Conservation (phyloP, 495 filamentous ascomycete species). For the Hypomontagnella submonticulosa region DNA sequence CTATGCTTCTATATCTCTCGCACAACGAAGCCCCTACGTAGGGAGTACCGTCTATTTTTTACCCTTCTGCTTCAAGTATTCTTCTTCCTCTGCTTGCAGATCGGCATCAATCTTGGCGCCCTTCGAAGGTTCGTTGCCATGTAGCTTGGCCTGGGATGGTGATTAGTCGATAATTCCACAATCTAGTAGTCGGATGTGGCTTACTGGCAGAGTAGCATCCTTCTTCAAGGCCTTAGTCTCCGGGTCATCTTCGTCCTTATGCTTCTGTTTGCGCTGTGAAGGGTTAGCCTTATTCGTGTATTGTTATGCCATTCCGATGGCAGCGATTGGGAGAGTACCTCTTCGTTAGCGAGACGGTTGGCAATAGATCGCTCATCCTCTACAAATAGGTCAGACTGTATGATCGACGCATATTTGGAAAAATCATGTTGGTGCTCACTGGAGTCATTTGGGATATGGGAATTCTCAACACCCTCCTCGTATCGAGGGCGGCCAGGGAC, state of each 20-base stretch:
- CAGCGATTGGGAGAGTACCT: slow-evolving; percentile 44
- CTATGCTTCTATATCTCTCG: no score
- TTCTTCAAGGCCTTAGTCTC: slow-evolving; percentile 70
- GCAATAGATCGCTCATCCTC: slow-evolving; percentile 85
- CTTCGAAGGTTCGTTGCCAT: slow-evolving; percentile 73
- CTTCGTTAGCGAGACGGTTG: slow-evolving; percentile 75
- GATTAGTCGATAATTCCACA: background rate
- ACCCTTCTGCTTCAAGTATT: slow-evolving; percentile 67
- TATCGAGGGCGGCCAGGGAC: slow-evolving; percentile 62
- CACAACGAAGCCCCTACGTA: no score
- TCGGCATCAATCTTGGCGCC: slow-evolving; percentile 75
- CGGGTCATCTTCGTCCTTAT: slow-evolving; percentile 51
- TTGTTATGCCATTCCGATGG: no score
- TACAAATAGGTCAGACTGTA: slow-evolving; percentile 44
- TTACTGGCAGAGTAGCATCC: slow-evolving; percentile 75
- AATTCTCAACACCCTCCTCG: slow-evolving; percentile 72
- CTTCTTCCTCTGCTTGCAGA: slow-evolving; percentile 71
- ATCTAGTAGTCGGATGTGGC: slow-evolving; percentile 40
- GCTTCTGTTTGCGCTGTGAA: slow-evolving; percentile 54
- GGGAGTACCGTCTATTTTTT: slow-evolving; percentile 45
- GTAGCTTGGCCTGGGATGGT: slow-evolving; percentile 63
- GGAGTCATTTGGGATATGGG: slow-evolving; percentile 76
- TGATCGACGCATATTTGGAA: background rate
- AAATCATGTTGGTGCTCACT: slow-evolving; percentile 58
- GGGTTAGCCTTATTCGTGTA: slow-evolving; percentile 21